Evolutionary conservation across 2,329 filamentous ascomycete genomes (phyloP).

Genomic region (Anthostomella pinea): DNA sequence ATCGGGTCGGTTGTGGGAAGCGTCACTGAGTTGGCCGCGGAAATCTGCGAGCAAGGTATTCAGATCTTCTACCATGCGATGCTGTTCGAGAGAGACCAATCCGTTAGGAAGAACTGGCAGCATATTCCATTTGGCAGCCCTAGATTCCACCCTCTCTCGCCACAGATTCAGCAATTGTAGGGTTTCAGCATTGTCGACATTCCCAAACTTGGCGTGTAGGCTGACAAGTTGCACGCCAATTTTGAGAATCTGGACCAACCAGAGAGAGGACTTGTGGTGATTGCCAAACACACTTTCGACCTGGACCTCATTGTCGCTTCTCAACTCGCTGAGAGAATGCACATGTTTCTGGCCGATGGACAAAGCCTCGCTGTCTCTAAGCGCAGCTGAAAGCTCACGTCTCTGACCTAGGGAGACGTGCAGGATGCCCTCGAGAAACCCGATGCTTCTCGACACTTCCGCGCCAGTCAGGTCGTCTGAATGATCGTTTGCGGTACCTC

Average conservation of each 20-base stretch:
- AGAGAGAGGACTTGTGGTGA: slow-evolving; percentile 40
- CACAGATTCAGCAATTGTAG: slow-evolving; percentile 47
- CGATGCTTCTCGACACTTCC: slow-evolving; percentile 75
- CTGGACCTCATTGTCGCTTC: slow-evolving; percentile 19
- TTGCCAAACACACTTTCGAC: slow-evolving; percentile 18
- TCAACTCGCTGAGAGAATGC: slow-evolving; percentile 30
- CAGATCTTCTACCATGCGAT: slow-evolving; percentile 34
- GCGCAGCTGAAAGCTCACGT: slow-evolving; percentile 40
- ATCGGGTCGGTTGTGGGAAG: slow-evolving; percentile 50
- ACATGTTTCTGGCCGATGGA: slow-evolving; percentile 37
- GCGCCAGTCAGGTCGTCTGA: slow-evolving; percentile 80
- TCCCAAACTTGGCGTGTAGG: slow-evolving; percentile 65
- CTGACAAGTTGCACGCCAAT: slow-evolving; percentile 61
- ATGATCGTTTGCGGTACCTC: slow-evolving; percentile 68
- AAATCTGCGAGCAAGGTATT: slow-evolving; percentile 38
- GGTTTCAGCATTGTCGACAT: slow-evolving; percentile 44
- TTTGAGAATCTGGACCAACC: slow-evolving; percentile 68
- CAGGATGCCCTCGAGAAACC: slow-evolving; percentile 83
- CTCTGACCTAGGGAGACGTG: slow-evolving; percentile 63
- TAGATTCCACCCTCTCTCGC: slow-evolving; percentile 44
- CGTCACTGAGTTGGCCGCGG: slow-evolving; percentile 39
- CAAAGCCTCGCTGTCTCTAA: slow-evolving; percentile 39
- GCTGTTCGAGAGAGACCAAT: slow-evolving; percentile 42
- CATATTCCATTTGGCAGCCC: slow-evolving; percentile 40
- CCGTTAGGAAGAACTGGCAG: slow-evolving; percentile 49